Conservation (phyloP, 306 rosid species). For the Arachis hypogaea region DNA sequence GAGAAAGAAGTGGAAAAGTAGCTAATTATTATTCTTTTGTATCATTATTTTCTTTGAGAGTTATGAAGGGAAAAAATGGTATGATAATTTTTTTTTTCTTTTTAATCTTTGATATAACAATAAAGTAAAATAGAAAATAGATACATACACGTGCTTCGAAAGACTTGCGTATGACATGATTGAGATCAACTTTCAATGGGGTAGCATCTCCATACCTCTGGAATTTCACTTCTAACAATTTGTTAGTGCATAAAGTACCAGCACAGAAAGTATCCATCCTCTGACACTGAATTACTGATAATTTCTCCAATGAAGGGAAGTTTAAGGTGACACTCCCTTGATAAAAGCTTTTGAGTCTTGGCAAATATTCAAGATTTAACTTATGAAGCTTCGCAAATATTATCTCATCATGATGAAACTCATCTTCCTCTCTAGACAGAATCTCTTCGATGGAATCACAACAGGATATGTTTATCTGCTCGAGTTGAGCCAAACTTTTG, state of each 20-base stretch:
- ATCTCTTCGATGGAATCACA: neutral
- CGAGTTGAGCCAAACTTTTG: constrained; percentile 1
- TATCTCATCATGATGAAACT: neutral
- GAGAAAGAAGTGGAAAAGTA: neutral
- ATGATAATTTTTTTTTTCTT: neutral
- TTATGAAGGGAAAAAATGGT: neutral
- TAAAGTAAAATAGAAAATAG: neutral
- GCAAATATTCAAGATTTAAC: neutral
- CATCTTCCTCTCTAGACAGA: neutral
- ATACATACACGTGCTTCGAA: neutral
- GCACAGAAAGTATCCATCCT: neutral
- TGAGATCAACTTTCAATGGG: neutral
- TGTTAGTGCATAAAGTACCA: neutral
- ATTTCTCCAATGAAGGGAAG: neutral
- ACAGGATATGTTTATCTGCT: neutral
- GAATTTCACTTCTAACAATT: neutral
- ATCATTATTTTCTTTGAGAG: neutral
- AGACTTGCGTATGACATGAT: neutral
- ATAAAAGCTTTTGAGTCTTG: neutral
- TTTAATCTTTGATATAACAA: neutral
- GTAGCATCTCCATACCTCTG: neutral
- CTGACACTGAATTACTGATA: neutral
- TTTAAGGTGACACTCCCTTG: neutral
- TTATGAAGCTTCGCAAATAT: neutral
- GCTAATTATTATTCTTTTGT: neutral